Evolutionary conservation across 257 asterid species (phyloP).

Genomic region (Jacaranda mimosifolia): DNA sequence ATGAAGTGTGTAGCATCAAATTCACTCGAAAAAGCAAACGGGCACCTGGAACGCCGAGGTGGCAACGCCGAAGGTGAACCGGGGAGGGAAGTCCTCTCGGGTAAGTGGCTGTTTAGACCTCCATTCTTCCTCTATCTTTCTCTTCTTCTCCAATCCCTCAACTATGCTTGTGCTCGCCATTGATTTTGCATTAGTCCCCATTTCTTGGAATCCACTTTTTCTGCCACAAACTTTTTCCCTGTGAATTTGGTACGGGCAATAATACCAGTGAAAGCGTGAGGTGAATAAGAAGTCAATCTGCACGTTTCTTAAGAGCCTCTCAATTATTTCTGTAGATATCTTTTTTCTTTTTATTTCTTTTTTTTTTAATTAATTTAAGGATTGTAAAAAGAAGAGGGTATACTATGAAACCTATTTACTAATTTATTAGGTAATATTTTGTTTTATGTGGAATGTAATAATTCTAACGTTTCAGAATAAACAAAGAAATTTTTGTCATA

Average conservation of each 20-base stretch:
- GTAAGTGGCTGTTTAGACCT: slow-evolving; percentile 47
- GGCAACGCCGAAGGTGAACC: slow-evolving; percentile 61
- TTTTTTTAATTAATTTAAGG: too few relatives aligned
- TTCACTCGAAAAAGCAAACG: not conserved
- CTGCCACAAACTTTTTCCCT: not conserved
- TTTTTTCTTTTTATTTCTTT: too few relatives aligned
- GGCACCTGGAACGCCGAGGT: slow-evolving; percentile 66
- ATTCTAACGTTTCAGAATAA: too few relatives aligned
- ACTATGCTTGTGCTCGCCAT: slow-evolving; percentile 22
- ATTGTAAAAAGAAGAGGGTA: too few relatives aligned
- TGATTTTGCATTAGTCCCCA: slow-evolving; percentile 29
- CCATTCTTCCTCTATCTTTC: slow-evolving; percentile 55
- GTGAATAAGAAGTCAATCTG: too few relatives aligned
- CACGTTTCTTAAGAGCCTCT: too few relatives aligned
- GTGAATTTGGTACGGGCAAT: not conserved
- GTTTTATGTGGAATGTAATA: too few relatives aligned
- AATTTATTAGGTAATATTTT: too few relatives aligned
- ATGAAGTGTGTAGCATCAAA: not conserved
- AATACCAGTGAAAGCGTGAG: not conserved
- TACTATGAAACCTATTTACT: too few relatives aligned
- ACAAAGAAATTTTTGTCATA: too few relatives aligned
- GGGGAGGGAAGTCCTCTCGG: slow-evolving; percentile 48
- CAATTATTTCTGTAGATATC: too few relatives aligned
- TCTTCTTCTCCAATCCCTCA: slow-evolving; percentile 56
- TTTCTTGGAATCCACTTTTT: not conserved